Conservation (phyloP, 352 stramenopile species). For the Discostella stelligera region DNA sequence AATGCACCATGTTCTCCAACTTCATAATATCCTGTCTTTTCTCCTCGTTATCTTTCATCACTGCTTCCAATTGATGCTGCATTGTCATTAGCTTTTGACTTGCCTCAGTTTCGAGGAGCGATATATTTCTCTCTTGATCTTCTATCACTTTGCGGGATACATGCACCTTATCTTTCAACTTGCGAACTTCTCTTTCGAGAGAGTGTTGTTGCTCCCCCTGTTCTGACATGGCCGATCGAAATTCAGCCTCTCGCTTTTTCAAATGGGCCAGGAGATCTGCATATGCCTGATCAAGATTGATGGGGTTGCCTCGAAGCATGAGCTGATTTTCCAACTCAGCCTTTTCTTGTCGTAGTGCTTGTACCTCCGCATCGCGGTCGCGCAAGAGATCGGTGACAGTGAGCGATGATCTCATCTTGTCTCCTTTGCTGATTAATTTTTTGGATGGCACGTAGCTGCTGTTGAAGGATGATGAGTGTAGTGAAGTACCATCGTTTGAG, state of each 20-base stretch:
- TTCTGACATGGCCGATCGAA: constrained; percentile 6
- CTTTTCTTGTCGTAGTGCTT: constrained; percentile 25
- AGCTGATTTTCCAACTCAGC: constrained; percentile 37
- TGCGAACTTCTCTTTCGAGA: constrained; percentile 29
- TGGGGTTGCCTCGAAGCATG: constrained; percentile 13
- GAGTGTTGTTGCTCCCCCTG: constrained; percentile 18
- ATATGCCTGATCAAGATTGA: constrained; percentile 35
- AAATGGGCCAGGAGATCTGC: constrained; percentile 28
- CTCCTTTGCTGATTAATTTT: constrained; percentile 17
- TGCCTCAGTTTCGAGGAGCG: constrained; percentile 22
- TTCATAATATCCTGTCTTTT: constrained; percentile 14
- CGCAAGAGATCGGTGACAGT: constrained; percentile 33
- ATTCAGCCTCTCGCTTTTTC: constrained; percentile 28
- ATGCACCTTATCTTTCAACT: constrained; percentile 25
- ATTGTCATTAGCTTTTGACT: constrained; percentile 4
- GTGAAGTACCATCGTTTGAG: constrained; percentile 19
- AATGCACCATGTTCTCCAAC: constrained; percentile 22
- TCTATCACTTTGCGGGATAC: constrained; percentile 24
- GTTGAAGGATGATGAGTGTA: constrained; percentile 12
- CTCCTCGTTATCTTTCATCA: constrained; percentile 11
- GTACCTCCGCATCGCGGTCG: constrained; percentile 33
- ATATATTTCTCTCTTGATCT: constrained; percentile 21
- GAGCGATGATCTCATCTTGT: constrained; percentile 25
- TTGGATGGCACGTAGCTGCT: constrained; percentile 2
- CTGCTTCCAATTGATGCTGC: background rate